Conservation (phyloP, 2,329 filamentous ascomycete species). For the Fusarium dimerum region DNA sequence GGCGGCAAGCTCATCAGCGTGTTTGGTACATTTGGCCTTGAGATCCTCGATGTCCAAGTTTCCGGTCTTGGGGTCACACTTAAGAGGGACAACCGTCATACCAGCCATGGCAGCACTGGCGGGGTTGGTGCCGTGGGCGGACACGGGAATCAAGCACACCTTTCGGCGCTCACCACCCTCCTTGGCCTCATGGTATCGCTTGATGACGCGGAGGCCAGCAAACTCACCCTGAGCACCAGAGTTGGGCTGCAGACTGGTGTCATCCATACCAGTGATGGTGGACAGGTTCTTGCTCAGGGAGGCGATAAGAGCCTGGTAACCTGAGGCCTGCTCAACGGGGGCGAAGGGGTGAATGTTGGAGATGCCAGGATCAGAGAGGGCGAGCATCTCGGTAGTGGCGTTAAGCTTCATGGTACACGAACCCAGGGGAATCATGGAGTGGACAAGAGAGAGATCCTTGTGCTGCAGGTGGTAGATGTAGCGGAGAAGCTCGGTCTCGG, state of each 20-base stretch:
- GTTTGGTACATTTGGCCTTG: conserved; percentile 85
- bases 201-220: conserved; percentile 83
- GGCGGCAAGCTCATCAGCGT: conserved; percentile 81
- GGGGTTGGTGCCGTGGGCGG: conserved; percentile 94
- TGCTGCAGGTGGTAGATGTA: conserved; percentile 94
- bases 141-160: conserved; percentile 91
- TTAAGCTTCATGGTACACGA: conserved; percentile 99
- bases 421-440: conserved; percentile 96
- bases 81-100: conserved; percentile 90
- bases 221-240: conserved; percentile 97
- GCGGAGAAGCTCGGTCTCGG: conserved; percentile 88
- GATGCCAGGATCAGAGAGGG: conserved; percentile 49
- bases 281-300: conserved; percentile 75
- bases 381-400: conserved; percentile 88
- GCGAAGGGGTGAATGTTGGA: conserved; percentile 80
- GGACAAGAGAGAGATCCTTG: conserved; percentile 89
- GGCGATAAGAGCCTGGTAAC: conserved; percentile 70
- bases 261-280: conserved; percentile 85
- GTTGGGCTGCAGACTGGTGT: conserved; percentile 88
- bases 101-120: conserved; percentile 94
- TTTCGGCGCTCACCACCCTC: conserved; percentile 66
- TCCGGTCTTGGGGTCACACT: conserved; percentile 83
- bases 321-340: conserved; percentile 62
- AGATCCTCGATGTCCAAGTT: conserved; percentile 89
- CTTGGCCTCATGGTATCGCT: conserved; percentile 71